A percentile compares a stretch with the other conserved stretches of the same genome.
Conservation (phyloP, 2,329 filamentous ascomycete genomes). For the Diaporthe amygdali region DNA sequence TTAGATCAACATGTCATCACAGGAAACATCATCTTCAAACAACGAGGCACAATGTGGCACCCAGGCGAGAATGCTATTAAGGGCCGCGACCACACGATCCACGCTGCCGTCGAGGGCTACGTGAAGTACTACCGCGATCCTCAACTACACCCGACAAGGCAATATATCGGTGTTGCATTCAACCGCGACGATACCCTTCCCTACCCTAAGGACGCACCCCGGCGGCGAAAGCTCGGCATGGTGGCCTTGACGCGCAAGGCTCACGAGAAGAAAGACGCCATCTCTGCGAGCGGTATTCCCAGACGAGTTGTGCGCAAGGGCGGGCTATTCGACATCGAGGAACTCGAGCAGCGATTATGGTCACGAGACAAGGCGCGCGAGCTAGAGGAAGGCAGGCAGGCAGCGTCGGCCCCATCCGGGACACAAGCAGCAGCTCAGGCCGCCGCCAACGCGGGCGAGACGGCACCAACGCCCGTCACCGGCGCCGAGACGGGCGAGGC, state of each 20-base stretch:
- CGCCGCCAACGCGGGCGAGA: neutral
- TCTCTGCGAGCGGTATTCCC: slow-evolving; percentile 43
- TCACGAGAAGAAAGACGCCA: slow-evolving; percentile 31
- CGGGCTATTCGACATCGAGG: slow-evolving; percentile 19
- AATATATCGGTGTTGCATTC: slow-evolving; percentile 95
- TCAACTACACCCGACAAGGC: slow-evolving; percentile 77
- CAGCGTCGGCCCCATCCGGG: neutral
- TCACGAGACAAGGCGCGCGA: slow-evolving; percentile 28
- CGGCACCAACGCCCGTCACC: neutral
- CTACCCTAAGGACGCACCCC: slow-evolving; percentile 73
- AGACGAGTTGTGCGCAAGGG: slow-evolving; percentile 36
- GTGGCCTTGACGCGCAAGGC: slow-evolving; percentile 51
- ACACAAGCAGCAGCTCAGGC: neutral
- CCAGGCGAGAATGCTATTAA: slow-evolving; percentile 95
- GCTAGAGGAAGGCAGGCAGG: slow-evolving; percentile 23
- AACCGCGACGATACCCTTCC: slow-evolving; percentile 82
- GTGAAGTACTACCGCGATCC: slow-evolving; percentile 98
- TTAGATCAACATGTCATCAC: slow-evolving; percentile 90
- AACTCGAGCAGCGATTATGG: slow-evolving; percentile 17
- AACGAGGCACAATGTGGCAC: slow-evolving; percentile 93
- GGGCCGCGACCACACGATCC: slow-evolving; percentile 96
- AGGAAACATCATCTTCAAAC: slow-evolving; percentile 97
- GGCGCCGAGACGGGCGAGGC: neutral
- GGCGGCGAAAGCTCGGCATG: slow-evolving; percentile 79
- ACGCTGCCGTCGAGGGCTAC: slow-evolving; percentile 82